These are phyloP conservation scores for Clonostachys chloroleuca DNA, from an alignment of 2,329 filamentous ascomycete species.

Conservation along the genomic window DNA sequence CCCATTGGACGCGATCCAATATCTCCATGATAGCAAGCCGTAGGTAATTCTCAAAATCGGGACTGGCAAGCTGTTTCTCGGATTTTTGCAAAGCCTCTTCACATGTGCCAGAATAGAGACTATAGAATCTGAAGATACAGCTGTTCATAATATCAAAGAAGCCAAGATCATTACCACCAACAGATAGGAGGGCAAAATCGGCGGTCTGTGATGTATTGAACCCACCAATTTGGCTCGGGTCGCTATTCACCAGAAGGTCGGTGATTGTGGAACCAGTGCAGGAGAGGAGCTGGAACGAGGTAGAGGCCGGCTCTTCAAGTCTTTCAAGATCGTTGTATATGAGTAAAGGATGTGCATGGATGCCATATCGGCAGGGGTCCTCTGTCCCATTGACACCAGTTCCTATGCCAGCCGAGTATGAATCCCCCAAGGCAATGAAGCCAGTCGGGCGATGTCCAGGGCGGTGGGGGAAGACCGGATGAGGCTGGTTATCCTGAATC, in stretches of 20 bases:
- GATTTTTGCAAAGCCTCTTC: constrained; percentile 28
- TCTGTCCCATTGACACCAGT: constrained; percentile 33
- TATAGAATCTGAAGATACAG: constrained; percentile 44
- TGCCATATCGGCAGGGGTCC: constrained; percentile 33
- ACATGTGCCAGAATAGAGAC: constrained; percentile 41
- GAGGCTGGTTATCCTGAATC: not conserved
- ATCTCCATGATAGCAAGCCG: constrained; percentile 33
- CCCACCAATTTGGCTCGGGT: constrained; percentile 32
- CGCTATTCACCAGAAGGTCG: constrained; percentile 28
- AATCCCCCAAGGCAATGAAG: constrained; percentile 39
- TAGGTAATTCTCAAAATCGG: constrained; percentile 31
- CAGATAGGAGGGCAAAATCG: constrained; percentile 39
- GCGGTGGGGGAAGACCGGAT: constrained; percentile 1
- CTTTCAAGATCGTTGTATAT: constrained; percentile 28
- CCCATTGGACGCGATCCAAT: constrained; percentile 36
- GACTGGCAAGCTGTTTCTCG: constrained; percentile 21
- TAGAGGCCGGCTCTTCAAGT: constrained; percentile 13
- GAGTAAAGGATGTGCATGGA: constrained; percentile 33
- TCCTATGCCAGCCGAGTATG: constrained; percentile 43
- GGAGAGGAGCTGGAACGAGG: constrained; percentile 37
- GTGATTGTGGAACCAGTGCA: constrained; percentile 38
- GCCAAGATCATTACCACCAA: constrained; percentile 43
- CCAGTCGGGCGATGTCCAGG: constrained; percentile 11
- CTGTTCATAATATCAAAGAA: constrained; percentile 46
- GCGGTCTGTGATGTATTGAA: constrained; percentile 28